Evolutionary conservation across 2,329 filamentous ascomycete species (phyloP), one percentile per base, ranked within the genome.

Genomic region (Leptosphaerulina australis): DNA sequence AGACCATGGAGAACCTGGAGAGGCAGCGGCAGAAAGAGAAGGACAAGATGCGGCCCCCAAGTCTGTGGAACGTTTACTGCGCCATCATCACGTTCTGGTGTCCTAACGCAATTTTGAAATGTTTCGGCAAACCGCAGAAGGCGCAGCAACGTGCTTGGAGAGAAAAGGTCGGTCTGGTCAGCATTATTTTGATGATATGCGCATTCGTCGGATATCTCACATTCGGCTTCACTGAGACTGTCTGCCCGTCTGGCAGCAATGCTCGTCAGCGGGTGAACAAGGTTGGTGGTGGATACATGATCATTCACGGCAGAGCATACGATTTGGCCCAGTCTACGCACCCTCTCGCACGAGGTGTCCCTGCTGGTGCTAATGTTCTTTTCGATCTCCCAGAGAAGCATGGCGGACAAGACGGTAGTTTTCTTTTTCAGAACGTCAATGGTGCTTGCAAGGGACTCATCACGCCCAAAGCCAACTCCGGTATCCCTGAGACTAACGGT

Each of bases 401-500:
- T 63, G 87, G 86, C 46, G 94, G 92, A n/a, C 83, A 89, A 73
- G 95, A 99, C 69, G 93, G 90, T 50, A 97, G 92, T 68, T 99
- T 99, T 71, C 77, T 99, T 67, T 99, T 99, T 76, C 94, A 99
- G 71, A 96, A 97, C 60, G 94, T 99, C 72, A 99, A 99, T 64
- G 95, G 94, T 37, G 89, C 88, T 56, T 99, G 94, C 82, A 99
- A 97, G 76, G 88, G 83, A 8, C 75, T 97, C 48, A 96, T 99
- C 69, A 96, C 84, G 0, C 74, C 81, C 6, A 83, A 88, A 1
- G 69, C 81, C 1, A 79, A 79, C 46, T 95, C 92, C 0, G 87
- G 91, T 62, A 85, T 99, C 7, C 91, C 92, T 1, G 96, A 68
- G 75, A 73, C 20, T 76, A 50, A 86, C 43, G 60, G 59, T 22